A percentile compares a stretch with the other conserved stretches of the same genome.
These are phyloP conservation scores for Dioszegia aurantiaca DNA, from an alignment of 768 basidiomycete species.

Conservation along the genomic window DNA sequence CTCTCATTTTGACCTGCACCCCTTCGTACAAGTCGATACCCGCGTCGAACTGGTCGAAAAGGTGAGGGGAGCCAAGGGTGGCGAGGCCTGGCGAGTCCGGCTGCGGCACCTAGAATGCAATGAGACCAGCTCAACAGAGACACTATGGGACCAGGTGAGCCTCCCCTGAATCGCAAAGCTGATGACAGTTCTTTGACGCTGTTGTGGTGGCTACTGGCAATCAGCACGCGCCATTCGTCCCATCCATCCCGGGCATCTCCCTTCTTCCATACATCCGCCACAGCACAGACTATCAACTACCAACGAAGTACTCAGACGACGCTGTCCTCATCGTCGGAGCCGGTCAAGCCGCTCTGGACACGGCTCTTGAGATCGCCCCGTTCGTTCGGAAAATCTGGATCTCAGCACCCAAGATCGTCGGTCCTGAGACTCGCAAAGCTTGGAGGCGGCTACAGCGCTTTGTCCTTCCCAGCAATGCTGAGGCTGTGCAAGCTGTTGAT, in stretches of 20 bases:
- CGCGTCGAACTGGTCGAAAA: constrained; percentile 58
- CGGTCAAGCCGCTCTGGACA: constrained; percentile 53
- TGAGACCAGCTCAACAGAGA: constrained; percentile 18
- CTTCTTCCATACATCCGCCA: background rate
- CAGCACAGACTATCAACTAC: constrained; percentile 48
- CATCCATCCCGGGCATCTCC: constrained; percentile 50
- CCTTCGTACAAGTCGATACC: constrained; percentile 57
- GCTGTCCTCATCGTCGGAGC: constrained; percentile 56
- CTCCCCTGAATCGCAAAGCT: background rate
- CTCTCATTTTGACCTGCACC: constrained; percentile 55
- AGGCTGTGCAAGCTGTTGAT: constrained; percentile 54
- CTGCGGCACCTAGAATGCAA: constrained; percentile 21
- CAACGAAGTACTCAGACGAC: constrained; percentile 49
- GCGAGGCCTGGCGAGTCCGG: constrained; percentile 18
- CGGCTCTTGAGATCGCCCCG: constrained; percentile 51
- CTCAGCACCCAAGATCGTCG: constrained; percentile 25
- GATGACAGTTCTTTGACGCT: constrained; percentile 30
- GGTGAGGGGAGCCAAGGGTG: constrained; percentile 17
- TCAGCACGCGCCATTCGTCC: constrained; percentile 35
- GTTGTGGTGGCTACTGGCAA: constrained; percentile 51
- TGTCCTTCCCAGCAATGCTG: constrained; percentile 36
- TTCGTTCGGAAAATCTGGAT: constrained; percentile 54
- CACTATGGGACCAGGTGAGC: constrained; percentile 33
- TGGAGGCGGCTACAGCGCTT: constrained; percentile 25
- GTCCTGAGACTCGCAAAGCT: constrained; percentile 24